These are phyloP conservation scores for Neurospora sp. DNA, from an alignment of 2,329 filamentous ascomycete genomes.

Conservation along the genomic window DNA sequence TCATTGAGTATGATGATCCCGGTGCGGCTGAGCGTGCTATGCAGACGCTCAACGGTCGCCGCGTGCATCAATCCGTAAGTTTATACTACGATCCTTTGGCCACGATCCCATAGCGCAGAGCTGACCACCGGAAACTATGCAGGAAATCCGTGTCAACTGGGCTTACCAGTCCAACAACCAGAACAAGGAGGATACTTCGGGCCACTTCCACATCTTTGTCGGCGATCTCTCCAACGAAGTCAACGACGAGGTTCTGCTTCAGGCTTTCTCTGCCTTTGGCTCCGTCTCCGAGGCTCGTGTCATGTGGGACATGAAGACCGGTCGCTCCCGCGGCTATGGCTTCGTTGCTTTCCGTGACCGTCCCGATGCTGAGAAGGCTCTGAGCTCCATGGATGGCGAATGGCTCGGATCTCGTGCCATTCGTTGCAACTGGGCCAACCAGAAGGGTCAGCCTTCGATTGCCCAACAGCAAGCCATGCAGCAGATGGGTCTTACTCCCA, in stretches of 20 bases:
- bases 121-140: slow-evolving; percentile 1
- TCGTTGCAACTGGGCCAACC: slow-evolving; percentile 99
- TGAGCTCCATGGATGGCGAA: slow-evolving; percentile 97
- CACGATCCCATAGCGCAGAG: neutral
- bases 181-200: slow-evolving; percentile 94
- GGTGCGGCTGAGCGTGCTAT: slow-evolving; percentile 94
- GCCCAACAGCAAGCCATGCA: slow-evolving; percentile 96
- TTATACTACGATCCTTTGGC: neutral
- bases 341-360: slow-evolving; percentile 97
- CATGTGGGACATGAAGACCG: slow-evolving; percentile 99
- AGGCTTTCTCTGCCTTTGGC: slow-evolving; percentile 93
- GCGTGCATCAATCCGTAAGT: slow-evolving; percentile 87
- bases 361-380: slow-evolving; percentile 83
- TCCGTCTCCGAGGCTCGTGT: slow-evolving; percentile 94
- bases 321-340: slow-evolving; percentile 90
- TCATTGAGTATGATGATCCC: slow-evolving; percentile 97
- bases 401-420: slow-evolving; percentile 98
- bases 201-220: slow-evolving; percentile 98
- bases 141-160: slow-evolving; percentile 99
- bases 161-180: slow-evolving; percentile 93
- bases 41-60: slow-evolving; percentile 89
- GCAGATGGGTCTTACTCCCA: slow-evolving; percentile 96
- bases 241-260: slow-evolving; percentile 87
- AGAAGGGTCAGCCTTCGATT: slow-evolving; percentile 98
- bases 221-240: slow-evolving; percentile 97